A percentile compares a stretch with the other conserved stretches of the same genome.
phyloP scores from a whole-genome alignment of 2,329 filamentous ascomycete species.

The Paecilomyces niveus region DNA sequence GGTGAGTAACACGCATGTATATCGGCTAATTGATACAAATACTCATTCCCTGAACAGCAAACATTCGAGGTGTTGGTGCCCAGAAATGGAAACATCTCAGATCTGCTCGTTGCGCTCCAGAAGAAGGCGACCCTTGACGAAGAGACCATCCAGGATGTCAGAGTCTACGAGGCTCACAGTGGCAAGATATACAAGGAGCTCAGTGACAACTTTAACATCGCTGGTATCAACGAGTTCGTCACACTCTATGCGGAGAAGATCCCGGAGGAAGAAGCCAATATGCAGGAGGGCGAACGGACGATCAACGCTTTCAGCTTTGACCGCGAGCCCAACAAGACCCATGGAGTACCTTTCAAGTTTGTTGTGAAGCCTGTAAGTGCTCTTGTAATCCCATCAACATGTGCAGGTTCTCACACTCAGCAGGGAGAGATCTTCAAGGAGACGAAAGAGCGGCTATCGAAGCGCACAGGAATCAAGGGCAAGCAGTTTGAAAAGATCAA shows the following conservation, averaged over 20 bases:
- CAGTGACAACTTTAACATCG: constrained; percentile 61
- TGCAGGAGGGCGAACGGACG: constrained; percentile 59
- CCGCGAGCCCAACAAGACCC: constrained; percentile 72
- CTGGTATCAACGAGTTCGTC: constrained; percentile 79
- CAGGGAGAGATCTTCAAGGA: constrained; percentile 81
- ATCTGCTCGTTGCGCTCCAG: constrained; percentile 67
- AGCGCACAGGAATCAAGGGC: constrained; percentile 88
- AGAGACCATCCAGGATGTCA: constrained; percentile 65
- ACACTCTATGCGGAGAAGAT: constrained; percentile 73
- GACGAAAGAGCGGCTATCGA: constrained; percentile 89
- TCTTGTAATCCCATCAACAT: not conserved
- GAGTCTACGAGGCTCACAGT: constrained; percentile 75
- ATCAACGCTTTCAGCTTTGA: constrained; percentile 90
- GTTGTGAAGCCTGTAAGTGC: constrained; percentile 65
- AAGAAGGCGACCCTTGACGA: constrained; percentile 75
- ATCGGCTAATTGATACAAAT: not conserved
- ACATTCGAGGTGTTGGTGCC: constrained; percentile 74
- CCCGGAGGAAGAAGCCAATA: constrained; percentile 58
- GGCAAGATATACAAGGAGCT: constrained; percentile 81
- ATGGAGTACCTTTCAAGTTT: constrained; percentile 89
- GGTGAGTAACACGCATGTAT: constrained; percentile 41
- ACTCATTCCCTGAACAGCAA: constrained; percentile 48
- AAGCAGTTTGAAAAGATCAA: constrained; percentile 99
- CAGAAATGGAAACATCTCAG: constrained; percentile 73
- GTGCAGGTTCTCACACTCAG: constrained; percentile 6